Evolutionary conservation across 1,139 yeast genomes (phyloP).

Genomic region (Entelexis paramagnoliae): DNA sequence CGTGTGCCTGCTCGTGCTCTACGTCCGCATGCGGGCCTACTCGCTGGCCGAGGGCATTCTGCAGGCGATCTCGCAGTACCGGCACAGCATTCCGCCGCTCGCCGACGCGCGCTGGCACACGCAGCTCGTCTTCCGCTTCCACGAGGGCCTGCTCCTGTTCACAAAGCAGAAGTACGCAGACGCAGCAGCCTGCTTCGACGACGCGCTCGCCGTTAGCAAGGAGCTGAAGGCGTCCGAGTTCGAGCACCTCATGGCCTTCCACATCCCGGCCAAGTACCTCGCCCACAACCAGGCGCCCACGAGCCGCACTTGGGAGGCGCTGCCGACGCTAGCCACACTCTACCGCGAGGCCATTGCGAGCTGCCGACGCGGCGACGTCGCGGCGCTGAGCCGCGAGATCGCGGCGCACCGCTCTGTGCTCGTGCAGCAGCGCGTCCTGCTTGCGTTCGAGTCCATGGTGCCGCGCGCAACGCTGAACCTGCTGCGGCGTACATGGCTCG

Average conservation of each 20-base stretch:
- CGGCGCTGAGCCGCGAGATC: slow-evolving; percentile 40
- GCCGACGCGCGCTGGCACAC: slow-evolving; percentile 42
- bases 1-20: slow-evolving; percentile 59
- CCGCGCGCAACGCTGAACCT: slow-evolving; percentile 45
- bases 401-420: slow-evolving; percentile 41
- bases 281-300: slow-evolving; percentile 27
- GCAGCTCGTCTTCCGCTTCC: slow-evolving; percentile 53
- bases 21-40: slow-evolving; percentile 56
- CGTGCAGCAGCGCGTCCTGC: slow-evolving; percentile 51
- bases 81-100: slow-evolving; percentile 44
- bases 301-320: slow-evolving; percentile 39
- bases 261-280: slow-evolving; percentile 34
- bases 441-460: slow-evolving; percentile 49
- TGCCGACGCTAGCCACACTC: slow-evolving; percentile 38
- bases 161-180: slow-evolving; percentile 50
- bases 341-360: slow-evolving; percentile 46
- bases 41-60: slow-evolving; percentile 73
- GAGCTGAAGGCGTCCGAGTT: slow-evolving; percentile 27
- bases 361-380: slow-evolving; percentile 47
- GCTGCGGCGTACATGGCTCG: slow-evolving; percentile 40
- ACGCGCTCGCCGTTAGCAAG: slow-evolving; percentile 31
- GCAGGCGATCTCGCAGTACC: slow-evolving; percentile 55
- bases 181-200: slow-evolving; percentile 42
- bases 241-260: slow-evolving; percentile 33
- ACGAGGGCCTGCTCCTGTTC: slow-evolving; percentile 51